Percentiles rank a stretch among this genome's conserved stretches.
phyloP scores from a whole-genome alignment of 805 yeast species.

The Nakazawaea ishiwadae region DNA sequence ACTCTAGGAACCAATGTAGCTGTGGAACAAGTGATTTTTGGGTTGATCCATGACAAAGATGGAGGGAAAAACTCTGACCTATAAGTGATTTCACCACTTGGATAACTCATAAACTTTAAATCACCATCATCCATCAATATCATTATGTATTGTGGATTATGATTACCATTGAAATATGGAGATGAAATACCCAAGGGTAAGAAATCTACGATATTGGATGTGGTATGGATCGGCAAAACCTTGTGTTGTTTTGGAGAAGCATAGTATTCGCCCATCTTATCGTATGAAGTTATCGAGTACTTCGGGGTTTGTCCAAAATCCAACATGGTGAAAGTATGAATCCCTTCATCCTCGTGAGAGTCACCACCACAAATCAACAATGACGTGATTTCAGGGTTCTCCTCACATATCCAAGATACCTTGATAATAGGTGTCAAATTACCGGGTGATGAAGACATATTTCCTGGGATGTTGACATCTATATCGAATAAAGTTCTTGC shows the following conservation, averaged over 20 bases:
- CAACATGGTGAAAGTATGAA: conserved; percentile 46
- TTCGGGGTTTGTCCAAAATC: conserved; percentile 80
- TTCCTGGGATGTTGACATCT: conserved; percentile 49
- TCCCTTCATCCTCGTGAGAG: conserved; percentile 35
- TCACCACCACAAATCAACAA: conserved; percentile 69
- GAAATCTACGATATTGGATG: conserved; percentile 39
- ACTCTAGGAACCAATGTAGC: conserved; percentile 56
- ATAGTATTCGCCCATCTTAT: conserved; percentile 76
- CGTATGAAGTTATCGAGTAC: conserved; percentile 77
- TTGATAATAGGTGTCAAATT: conserved; percentile 41
- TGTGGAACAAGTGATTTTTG: conserved; percentile 54
- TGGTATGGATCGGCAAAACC: conserved; percentile 48
- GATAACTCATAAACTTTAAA: conserved; percentile 54
- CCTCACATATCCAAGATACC: conserved; percentile 73
- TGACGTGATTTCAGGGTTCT: conserved; percentile 77
- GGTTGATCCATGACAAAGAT: conserved; percentile 71
- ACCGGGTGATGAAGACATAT: conserved; percentile 16
- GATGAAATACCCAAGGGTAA: conserved; percentile 53
- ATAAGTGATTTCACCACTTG: conserved; percentile 47
- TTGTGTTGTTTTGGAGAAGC: conserved; percentile 52
- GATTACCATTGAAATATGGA: conserved; percentile 79
- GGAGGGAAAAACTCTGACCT: conserved; percentile 72
- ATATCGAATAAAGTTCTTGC: conserved; percentile 71
- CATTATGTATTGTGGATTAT: conserved; percentile 65
- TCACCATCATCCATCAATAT: conserved; percentile 61